Evolutionary conservation across 768 basidiomycete species (phyloP).

Genomic region (Lactifluus subvellereus): DNA sequence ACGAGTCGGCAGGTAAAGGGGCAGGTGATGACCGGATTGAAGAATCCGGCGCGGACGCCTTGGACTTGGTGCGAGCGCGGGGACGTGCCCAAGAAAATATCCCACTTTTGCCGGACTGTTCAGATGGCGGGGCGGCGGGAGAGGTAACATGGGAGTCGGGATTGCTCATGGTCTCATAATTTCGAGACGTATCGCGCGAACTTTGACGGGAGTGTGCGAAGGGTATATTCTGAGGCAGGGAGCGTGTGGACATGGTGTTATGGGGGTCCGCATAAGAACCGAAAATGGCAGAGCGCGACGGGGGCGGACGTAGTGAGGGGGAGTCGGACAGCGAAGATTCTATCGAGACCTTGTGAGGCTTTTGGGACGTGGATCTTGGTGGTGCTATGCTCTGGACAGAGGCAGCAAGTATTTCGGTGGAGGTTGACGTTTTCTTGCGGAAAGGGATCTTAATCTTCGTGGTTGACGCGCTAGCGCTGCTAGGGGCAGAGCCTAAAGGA

Average conservation of each 20-base stretch:
- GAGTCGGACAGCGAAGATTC: slow-evolving; percentile 42
- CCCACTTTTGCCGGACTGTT: slow-evolving; percentile 34
- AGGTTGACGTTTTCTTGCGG: slow-evolving; percentile 31
- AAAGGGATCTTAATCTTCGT: slow-evolving; percentile 44
- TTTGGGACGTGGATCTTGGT: slow-evolving; percentile 21
- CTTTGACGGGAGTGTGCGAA: background rate
- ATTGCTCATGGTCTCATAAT: slow-evolving; percentile 25
- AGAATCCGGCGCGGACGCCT: slow-evolving; percentile 31
- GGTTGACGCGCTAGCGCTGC: slow-evolving; percentile 31
- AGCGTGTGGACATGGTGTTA: slow-evolving; percentile 53
- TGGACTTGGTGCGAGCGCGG: slow-evolving; percentile 37
- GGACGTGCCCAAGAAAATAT: slow-evolving; percentile 41
- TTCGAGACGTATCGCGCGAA: slow-evolving; percentile 2
- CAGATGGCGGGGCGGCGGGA: slow-evolving; percentile 13
- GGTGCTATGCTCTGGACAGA: slow-evolving; percentile 32
- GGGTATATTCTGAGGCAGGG: slow-evolving; percentile 44
- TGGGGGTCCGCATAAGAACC: slow-evolving; percentile 49
- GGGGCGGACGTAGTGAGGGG: slow-evolving; percentile 47
- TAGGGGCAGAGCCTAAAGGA: slow-evolving; percentile 19
- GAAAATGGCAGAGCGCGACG: slow-evolving; percentile 60
- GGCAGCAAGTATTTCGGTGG: slow-evolving; percentile 24
- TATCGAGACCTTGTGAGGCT: slow-evolving; percentile 25
- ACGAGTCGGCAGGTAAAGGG: slow-evolving; percentile 36
- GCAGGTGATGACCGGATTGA: slow-evolving; percentile 20
- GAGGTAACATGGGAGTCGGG: slow-evolving; percentile 19